Conservation (phyloP, 768 basidiomycete genomes). For the Trametes elegans region DNA sequence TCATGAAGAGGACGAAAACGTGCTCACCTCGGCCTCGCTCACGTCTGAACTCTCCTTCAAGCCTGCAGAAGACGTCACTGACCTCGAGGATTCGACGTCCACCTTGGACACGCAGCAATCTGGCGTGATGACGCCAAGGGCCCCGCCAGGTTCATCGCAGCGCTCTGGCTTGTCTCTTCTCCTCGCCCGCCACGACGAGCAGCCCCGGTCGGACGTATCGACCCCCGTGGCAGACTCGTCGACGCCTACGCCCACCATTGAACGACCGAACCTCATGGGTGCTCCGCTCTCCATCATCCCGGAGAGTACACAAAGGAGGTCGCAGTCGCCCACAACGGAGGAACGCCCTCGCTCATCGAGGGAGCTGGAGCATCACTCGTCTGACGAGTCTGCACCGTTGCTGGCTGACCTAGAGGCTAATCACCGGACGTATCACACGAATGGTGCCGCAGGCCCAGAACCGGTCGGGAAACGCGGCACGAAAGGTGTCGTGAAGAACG, state of each 20-base stretch:
- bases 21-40: slow-evolving; percentile 4
- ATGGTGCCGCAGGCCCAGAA: slow-evolving; percentile 9
- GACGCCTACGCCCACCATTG: slow-evolving; percentile 20
- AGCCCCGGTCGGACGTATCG: background rate
- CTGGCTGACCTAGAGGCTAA: slow-evolving; percentile 27
- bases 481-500: slow-evolving; percentile 5
- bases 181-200: slow-evolving; percentile 21
- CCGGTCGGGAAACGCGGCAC: slow-evolving; percentile 18
- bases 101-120: slow-evolving; percentile 20
- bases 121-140: slow-evolving; percentile 21
- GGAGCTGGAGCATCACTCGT: background rate
- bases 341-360: background rate
- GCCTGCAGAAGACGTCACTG: slow-evolving; percentile 17
- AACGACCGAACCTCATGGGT: slow-evolving; percentile 12
- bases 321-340: no score
- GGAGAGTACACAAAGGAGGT: no score
- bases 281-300: background rate
- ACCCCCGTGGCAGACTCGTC: slow-evolving; percentile 10
- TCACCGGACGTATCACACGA: slow-evolving; percentile 15
- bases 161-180: slow-evolving; percentile 29
- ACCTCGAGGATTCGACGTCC: slow-evolving; percentile 23
- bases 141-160: slow-evolving; percentile 13
- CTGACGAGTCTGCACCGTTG: slow-evolving; percentile 21
- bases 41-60: slow-evolving; percentile 19
- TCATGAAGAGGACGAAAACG: slow-evolving; percentile 5